Evolutionary conservation across 257 asterid genomes (phyloP).

Genomic region (Knoxia roxburghii): DNA sequence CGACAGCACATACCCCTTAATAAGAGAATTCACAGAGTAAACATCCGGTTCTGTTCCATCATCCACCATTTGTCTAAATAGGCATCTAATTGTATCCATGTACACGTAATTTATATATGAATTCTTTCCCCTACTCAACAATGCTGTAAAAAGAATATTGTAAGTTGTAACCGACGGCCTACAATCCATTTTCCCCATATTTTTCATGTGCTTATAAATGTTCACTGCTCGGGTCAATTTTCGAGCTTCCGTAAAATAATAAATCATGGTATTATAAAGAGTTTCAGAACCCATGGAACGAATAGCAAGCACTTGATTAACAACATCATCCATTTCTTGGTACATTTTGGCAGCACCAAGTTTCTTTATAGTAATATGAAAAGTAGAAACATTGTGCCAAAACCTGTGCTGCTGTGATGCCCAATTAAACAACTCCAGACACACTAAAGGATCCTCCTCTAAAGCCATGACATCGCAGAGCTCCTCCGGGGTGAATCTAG

Average conservation of each 20-base stretch:
- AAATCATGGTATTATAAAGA: conserved; percentile 68
- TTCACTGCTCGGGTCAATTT: conserved; percentile 73
- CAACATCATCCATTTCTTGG: conserved; percentile 76
- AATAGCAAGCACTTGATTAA: conserved; percentile 75
- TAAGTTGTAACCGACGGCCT: conserved; percentile 75
- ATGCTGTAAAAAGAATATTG: conserved; percentile 60
- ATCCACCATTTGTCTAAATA: conserved; percentile 80
- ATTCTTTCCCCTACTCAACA: conserved; percentile 68
- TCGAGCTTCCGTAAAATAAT: conserved; percentile 76
- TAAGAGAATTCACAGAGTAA: conserved; percentile 73
- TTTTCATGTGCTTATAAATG: conserved; percentile 69
- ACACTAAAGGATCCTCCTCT: conserved; percentile 63
- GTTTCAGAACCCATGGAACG: conserved; percentile 64
- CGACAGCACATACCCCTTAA: conserved; percentile 88
- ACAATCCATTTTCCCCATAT: conserved; percentile 60
- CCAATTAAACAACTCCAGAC: conserved; percentile 90
- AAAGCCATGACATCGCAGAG: conserved; percentile 50
- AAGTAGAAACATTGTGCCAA: conserved; percentile 55
- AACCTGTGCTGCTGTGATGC: conserved; percentile 84
- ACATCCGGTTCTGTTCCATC: conserved; percentile 88
- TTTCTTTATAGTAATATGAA: conserved; percentile 56
- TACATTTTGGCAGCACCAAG: conserved; percentile 79
- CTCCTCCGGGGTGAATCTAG: conserved; percentile 76
- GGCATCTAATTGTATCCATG: conserved; percentile 64
- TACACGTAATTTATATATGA: conserved; percentile 70